Percentiles rank a stretch among this genome's conserved stretches.
Evolutionary conservation across 495 filamentous ascomycete species (phyloP).

Genomic region (Penicillium herquei): DNA sequence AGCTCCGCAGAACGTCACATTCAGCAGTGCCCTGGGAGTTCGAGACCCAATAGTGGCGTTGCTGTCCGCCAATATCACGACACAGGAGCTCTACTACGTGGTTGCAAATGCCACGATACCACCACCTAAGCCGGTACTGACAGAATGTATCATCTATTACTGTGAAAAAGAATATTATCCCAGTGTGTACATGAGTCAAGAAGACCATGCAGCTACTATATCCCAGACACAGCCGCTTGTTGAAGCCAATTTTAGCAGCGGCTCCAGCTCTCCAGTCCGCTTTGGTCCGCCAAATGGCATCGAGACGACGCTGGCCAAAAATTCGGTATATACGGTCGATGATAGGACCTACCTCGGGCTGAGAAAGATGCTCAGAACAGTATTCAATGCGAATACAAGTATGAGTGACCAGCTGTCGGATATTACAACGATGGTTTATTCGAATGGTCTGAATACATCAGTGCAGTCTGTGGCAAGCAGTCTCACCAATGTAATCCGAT

Average conservation of each 20-base stretch:
- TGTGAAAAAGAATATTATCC: constrained; percentile 5
- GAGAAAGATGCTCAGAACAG: no score
- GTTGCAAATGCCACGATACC: not conserved
- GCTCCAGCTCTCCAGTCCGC: not conserved
- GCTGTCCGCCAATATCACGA: not conserved
- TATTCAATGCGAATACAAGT: no score
- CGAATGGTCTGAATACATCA: no score
- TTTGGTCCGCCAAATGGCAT: no score
- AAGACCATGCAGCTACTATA: not conserved
- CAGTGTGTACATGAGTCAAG: not conserved
- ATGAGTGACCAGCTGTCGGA: no score
- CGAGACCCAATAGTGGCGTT: not conserved
- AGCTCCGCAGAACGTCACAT: no score
- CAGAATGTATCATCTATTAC: constrained; percentile 1
- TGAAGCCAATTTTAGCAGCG: not conserved
- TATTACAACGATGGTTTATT: no score
- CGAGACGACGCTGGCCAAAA: no score
- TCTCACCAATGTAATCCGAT: constrained; percentile 3
- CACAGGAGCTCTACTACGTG: not conserved
- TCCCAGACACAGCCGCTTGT: not conserved
- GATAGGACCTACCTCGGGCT: no score
- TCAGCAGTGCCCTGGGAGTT: no score
- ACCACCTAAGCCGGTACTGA: not conserved
- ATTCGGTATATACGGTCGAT: no score
- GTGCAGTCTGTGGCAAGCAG: constrained; percentile 4